Evolutionary conservation across 2,329 filamentous ascomycete genomes (phyloP).

Genomic region (Hyphodiscus sp.): DNA sequence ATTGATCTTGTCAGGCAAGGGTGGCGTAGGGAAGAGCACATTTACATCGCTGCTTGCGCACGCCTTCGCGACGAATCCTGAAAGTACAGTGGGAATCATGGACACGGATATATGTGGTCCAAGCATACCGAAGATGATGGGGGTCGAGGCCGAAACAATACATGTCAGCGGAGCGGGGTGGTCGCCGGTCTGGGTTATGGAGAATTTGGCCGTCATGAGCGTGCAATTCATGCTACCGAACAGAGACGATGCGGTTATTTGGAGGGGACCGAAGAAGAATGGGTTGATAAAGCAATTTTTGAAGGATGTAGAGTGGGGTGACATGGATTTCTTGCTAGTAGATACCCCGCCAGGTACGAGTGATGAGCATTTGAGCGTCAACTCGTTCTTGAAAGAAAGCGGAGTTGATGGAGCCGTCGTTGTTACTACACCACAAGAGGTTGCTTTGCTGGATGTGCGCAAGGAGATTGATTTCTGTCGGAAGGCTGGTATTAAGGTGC

Average conservation of each 20-base stretch:
- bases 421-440: conserved; percentile 92
- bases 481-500: conserved; percentile 82
- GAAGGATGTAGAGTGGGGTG: conserved; percentile 97
- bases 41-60: conserved; percentile 85
- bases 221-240: conserved; percentile 98
- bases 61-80: conserved; percentile 74
- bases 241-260: conserved; percentile 91
- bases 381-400: conserved; percentile 81
- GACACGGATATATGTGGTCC: conserved; percentile 97
- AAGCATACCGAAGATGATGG: conserved; percentile 98
- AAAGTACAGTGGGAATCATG: conserved; percentile 82
- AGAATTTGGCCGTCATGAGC: conserved; percentile 93
- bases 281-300: conserved; percentile 96
- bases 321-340: conserved; percentile 85
- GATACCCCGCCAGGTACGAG: conserved; percentile 94
- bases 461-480: conserved; percentile 98
- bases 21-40: conserved; percentile 93
- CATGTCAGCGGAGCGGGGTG: conserved; percentile 84
- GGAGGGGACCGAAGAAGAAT: conserved; percentile 98
- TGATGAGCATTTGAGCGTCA: conserved; percentile 93
- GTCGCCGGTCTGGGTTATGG: conserved; percentile 92
- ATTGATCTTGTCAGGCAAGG: conserved; percentile 85
- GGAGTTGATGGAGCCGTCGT: conserved; percentile 91
- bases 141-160: conserved; percentile 87
- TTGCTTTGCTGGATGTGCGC: conserved; percentile 82